Evolutionary conservation across 192 early-diverging fungal species (phyloP).

Genomic region (Chytriomyces confervae): DNA sequence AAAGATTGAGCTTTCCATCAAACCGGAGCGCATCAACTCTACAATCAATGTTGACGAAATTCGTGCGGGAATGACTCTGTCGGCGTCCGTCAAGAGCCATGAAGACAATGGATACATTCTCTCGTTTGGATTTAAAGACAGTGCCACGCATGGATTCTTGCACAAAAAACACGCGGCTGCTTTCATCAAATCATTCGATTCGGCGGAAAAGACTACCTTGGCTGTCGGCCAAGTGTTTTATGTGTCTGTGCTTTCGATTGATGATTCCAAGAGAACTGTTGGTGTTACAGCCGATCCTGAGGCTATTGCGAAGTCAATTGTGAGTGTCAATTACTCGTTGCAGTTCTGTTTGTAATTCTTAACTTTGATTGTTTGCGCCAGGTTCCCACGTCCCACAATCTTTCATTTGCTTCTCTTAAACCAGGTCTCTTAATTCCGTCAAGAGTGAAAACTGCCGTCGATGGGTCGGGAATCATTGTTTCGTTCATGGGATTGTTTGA

Average conservation of each 20-base stretch:
- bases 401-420: slow-evolving; percentile 73
- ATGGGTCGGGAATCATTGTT: slow-evolving; percentile 70
- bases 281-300: slow-evolving; percentile 70
- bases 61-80: slow-evolving; percentile 62
- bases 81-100: slow-evolving; percentile 67
- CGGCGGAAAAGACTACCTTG: slow-evolving; percentile 37
- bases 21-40: slow-evolving; percentile 81
- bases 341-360: slow-evolving; percentile 13
- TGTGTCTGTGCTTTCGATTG: slow-evolving; percentile 64
- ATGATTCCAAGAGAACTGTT: slow-evolving; percentile 68
- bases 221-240: slow-evolving; percentile 78
- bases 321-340: slow-evolving; percentile 8
- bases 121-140: slow-evolving; percentile 67
- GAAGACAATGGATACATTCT: slow-evolving; percentile 96
- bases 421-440: slow-evolving; percentile 78
- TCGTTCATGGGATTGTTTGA: slow-evolving; percentile 87
- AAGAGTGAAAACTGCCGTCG: slow-evolving; percentile 62
- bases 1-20: slow-evolving; percentile 77
- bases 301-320: slow-evolving; percentile 52
- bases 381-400: slow-evolving; percentile 57
- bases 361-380: slow-evolving; percentile 20
- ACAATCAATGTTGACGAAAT: slow-evolving; percentile 64
- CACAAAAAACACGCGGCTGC: slow-evolving; percentile 64
- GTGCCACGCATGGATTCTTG: slow-evolving; percentile 65
- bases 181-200: slow-evolving; percentile 11